Evolutionary conservation across 225 moss, liverwort and hornwort species (phyloP), one percentile per base, ranked within the genome.

Genomic region (Straminergon stramineum): DNA sequence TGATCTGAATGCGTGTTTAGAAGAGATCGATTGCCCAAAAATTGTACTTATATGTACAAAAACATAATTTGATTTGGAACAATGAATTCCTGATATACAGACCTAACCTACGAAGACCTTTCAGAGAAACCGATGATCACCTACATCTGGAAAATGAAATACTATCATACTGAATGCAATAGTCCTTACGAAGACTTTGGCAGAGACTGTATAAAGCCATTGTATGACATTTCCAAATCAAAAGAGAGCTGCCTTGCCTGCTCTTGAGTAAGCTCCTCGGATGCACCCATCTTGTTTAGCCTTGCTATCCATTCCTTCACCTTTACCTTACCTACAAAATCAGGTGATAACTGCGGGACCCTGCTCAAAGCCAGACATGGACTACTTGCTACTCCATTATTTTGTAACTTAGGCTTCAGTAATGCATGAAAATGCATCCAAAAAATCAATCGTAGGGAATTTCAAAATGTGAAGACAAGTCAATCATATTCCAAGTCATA

Each of bases 161-260:
- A 39, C 75, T 75, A 82, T 75, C 75, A 8, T 85, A 84, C 48
- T 84, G 63, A 84, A 89, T 69, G 84, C 84, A 87, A 66, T 79
- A 74, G 48, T 76, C 64, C 84, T 87, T 90, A 98, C 15, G 95
- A 97, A 77, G 96, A 93, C 87, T 97, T 96, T 10, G 99, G 97
- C 86, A 99, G 90, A 17, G 99, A 96, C 89, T 97, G 95, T 60
- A 99, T 99, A 70, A 99, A 99, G 31, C 94, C 99, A 86, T 95
- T 99, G 89, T 99, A 99, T 31, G 99, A 99, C 70, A 96, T 96
- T 82, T 99, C 99, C 90, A 99, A 91, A 93, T 99, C 99, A 84
- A 99, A 99, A 85, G 95, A 87, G 89, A 99, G 92, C 86, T 99
- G 99, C 67, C 99, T 94, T 58, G 96, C 96, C 90, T 99, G 97